Base-by-base conservation (phyloP, 2,329 filamentous ascomycete species). In the Pseudogymnoascus sp. region DNA sequence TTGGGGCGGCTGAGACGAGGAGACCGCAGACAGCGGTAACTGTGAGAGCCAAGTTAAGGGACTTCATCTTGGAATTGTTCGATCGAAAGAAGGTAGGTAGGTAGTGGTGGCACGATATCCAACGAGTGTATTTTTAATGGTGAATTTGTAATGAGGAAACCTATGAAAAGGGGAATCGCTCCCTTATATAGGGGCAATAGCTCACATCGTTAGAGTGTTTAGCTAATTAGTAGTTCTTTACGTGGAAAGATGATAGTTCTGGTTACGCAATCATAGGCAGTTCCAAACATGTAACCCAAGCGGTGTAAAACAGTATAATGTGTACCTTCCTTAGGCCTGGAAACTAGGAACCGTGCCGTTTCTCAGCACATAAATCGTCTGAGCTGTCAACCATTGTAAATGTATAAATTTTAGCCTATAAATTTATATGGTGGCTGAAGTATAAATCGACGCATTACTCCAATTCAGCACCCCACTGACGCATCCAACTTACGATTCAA, bases 61-160 rank as follows among this genome's bases (percentile, higher is more conserved):
- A 33, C 49, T 55, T 55, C 49, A 55, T 55, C n/a, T 55, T 55
- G 28, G 11, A 35, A 33, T 33, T 33, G n/a, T 55, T 55, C n/a
- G 28, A 7, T 55, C 4, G 49, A n/a, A 19, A 33, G 28, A 25
- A 25, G 30, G 9, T 33, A 33, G 30, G 30, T 33, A 30, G 28
- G 28, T 30, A 33, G 30, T 33, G 11, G 45, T 52, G 14, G 11
- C 28, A 33, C n/a, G 28, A 55, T 55, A 55, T 35, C n/a, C 28
- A 55, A 35, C 49, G 49, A 35, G 49, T 22, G 49, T 55, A 8
- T 55, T 19, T 19, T 55, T 22, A 19, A 55, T 19, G 19, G 49
- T 22, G 49, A 35, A 8, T 55, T 19, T 19, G 33, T 22, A 19
- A 55, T 4, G 28, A 33, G 11, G 49, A 33, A 55, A 12, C 49